A percentile compares a stretch with the other conserved stretches of the same genome.
phyloP scores from a whole-genome alignment of 768 basidiomycete species.

The Strobilomyces echinocephalus region DNA sequence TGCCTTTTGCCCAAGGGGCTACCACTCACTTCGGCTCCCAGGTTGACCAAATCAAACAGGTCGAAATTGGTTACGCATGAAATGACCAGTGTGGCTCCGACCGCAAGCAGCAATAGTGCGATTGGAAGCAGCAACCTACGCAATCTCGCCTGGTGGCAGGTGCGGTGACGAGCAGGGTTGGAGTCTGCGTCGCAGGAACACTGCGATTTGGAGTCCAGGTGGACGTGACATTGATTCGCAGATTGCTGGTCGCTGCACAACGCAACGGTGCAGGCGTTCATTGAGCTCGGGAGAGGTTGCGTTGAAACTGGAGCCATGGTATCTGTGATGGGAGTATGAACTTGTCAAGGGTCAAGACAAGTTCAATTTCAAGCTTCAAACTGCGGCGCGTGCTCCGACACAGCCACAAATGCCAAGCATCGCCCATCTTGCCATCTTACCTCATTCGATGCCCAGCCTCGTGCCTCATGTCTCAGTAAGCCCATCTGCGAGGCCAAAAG shows the following conservation, averaged over 20 bases:
- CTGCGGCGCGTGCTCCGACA: background rate
- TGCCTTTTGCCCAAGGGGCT: conserved; percentile 25
- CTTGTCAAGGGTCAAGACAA: background rate
- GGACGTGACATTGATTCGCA: conserved; percentile 22
- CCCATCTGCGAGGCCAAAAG: too few species aligned
- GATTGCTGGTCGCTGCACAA: conserved; percentile 13
- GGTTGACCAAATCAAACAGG: conserved; percentile 17
- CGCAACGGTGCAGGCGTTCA: conserved; percentile 14
- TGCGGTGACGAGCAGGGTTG: conserved; percentile 22
- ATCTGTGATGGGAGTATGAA: conserved; percentile 6
- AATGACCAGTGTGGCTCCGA: conserved; percentile 30
- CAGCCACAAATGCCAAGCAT: background rate
- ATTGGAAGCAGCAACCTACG: conserved; percentile 35
- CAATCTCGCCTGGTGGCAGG: conserved; percentile 31
- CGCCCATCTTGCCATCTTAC: too few species aligned
- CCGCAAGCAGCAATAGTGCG: conserved; percentile 28
- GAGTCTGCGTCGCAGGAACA: conserved; percentile 22
- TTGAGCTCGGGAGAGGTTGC: conserved; percentile 25
- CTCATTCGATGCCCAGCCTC: too few species aligned
- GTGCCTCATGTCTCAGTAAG: too few species aligned
- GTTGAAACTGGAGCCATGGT: conserved; percentile 27
- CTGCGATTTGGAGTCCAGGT: conserved; percentile 14
- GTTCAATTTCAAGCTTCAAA: background rate
- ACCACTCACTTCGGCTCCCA: conserved; percentile 30
- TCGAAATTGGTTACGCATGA: conserved; percentile 29